Percentiles rank a stretch among this genome's conserved stretches.
Evolutionary conservation across 1,284 basidiomycete species (phyloP).

Genomic region (Ustanciosporium gigantosporum): DNA sequence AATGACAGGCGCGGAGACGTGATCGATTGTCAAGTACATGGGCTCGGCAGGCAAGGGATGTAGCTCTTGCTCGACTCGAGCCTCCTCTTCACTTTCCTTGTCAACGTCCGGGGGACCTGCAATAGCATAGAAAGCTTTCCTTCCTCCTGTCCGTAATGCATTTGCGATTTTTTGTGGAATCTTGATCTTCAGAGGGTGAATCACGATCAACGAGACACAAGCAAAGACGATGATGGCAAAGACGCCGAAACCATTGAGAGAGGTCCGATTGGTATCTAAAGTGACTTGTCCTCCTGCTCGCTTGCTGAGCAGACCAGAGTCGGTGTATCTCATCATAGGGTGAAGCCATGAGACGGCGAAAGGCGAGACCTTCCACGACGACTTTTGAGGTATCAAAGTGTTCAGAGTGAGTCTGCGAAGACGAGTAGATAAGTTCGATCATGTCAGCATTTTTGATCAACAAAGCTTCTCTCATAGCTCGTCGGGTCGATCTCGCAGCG

Average conservation of each 20-base stretch:
- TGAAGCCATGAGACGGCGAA: neutral
- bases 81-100: conserved; percentile 10
- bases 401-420: too few species aligned
- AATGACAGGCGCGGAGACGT: conserved; percentile 68
- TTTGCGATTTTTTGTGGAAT: conserved; percentile 28
- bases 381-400: too few species aligned
- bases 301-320: too few species aligned
- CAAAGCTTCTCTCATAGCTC: too few species aligned
- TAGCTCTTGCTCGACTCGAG: conserved; percentile 11
- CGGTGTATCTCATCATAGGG: too few species aligned
- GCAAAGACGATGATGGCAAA: conserved; percentile 59
- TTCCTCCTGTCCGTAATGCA: neutral
- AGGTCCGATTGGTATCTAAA: conserved; percentile 27
- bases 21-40: conserved; percentile 35
- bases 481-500: too few species aligned
- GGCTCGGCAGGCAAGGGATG: neutral
- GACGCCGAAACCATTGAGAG: conserved; percentile 56
- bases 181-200: conserved; percentile 46
- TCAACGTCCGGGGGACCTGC: conserved; percentile 12
- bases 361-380: too few species aligned
- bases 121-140: conserved; percentile 13
- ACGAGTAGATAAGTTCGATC: too few species aligned
- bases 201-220: conserved; percentile 53
- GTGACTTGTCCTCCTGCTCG: conserved; percentile 6
- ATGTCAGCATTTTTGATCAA: too few species aligned